A percentile compares a stretch with the other conserved stretches of the same genome.
These are phyloP conservation scores for Gyromitra esculenta DNA, from an alignment of 2,329 filamentous ascomycete species.

Conservation along the genomic window DNA sequence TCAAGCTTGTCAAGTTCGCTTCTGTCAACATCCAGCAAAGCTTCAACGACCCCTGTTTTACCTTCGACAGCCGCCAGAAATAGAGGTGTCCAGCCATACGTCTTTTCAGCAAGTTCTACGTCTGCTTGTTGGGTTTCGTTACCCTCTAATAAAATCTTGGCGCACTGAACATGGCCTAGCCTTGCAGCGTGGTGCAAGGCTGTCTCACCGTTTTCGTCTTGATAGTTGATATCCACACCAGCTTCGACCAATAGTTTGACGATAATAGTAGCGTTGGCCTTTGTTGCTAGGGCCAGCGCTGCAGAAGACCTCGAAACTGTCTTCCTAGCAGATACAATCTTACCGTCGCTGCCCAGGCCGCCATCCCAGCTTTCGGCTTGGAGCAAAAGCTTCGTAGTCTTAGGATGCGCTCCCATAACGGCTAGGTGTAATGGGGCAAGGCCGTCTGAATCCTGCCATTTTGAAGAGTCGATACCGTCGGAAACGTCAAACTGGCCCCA, in stretches of 20 bases:
- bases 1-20: slow-evolving; percentile 79
- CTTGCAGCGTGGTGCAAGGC: slow-evolving; percentile 91
- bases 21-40: slow-evolving; percentile 76
- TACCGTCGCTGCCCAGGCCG: slow-evolving; percentile 66
- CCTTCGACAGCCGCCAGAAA: slow-evolving; percentile 87
- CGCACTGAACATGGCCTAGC: slow-evolving; percentile 84
- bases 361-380: slow-evolving; percentile 81
- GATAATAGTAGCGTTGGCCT: slow-evolving; percentile 84
- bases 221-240: slow-evolving; percentile 91
- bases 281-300: slow-evolving; percentile 86
- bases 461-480: slow-evolving; percentile 82
- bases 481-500: slow-evolving; percentile 88
- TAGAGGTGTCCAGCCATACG: slow-evolving; percentile 93
- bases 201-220: slow-evolving; percentile 88
- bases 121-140: slow-evolving; percentile 76
- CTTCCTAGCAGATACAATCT: slow-evolving; percentile 70
- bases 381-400: slow-evolving; percentile 83
- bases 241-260: slow-evolving; percentile 88
- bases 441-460: slow-evolving; percentile 93
- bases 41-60: slow-evolving; percentile 75
- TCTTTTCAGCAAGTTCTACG: slow-evolving; percentile 79
- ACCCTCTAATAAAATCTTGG: slow-evolving; percentile 76
- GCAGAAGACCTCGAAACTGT: slow-evolving; percentile 82
- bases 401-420: slow-evolving; percentile 87
- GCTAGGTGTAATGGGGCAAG: slow-evolving; percentile 90